phyloP scores from a whole-genome alignment of 2,329 filamentous ascomycete genomes.

The Phyllosticta paracitricarpa region DNA sequence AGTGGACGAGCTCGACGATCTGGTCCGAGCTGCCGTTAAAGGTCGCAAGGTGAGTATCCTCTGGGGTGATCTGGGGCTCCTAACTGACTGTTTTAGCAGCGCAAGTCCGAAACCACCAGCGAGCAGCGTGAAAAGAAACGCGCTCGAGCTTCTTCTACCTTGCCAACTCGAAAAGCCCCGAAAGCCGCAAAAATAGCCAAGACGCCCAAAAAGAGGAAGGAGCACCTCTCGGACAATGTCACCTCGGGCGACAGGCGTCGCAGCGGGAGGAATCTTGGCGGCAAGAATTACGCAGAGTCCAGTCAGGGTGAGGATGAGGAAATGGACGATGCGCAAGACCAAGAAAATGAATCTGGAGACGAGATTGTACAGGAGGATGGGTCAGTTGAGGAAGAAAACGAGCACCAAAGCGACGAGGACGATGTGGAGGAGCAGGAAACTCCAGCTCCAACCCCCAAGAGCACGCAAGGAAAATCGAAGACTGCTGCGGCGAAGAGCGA shows the following conservation, averaged over 20 bases:
- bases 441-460: background rate
- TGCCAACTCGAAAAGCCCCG: conserved; percentile 25
- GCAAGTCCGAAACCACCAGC: conserved; percentile 14
- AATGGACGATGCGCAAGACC: conserved; percentile 17
- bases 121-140: conserved; percentile 26
- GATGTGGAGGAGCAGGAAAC: background rate
- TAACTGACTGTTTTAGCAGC: conserved; percentile 16
- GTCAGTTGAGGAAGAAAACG: background rate
- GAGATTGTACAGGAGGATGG: conserved; percentile 12
- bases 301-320: conserved; percentile 24
- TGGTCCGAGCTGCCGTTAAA: conserved; percentile 63
- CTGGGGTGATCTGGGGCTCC: background rate
- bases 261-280: conserved; percentile 30
- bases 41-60: conserved; percentile 35
- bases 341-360: conserved; percentile 17
- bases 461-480: background rate
- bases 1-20: conserved; percentile 64
- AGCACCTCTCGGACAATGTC: conserved; percentile 17
- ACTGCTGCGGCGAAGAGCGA: background rate
- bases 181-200: conserved; percentile 23
- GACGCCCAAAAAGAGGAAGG: conserved; percentile 29
- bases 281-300: conserved; percentile 37
- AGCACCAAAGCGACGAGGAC: background rate
- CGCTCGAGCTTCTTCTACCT: conserved; percentile 19
- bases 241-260: conserved; percentile 33